Evolutionary conservation across 306 rosid species (phyloP).

Genomic region (Prunus kanzakura): DNA sequence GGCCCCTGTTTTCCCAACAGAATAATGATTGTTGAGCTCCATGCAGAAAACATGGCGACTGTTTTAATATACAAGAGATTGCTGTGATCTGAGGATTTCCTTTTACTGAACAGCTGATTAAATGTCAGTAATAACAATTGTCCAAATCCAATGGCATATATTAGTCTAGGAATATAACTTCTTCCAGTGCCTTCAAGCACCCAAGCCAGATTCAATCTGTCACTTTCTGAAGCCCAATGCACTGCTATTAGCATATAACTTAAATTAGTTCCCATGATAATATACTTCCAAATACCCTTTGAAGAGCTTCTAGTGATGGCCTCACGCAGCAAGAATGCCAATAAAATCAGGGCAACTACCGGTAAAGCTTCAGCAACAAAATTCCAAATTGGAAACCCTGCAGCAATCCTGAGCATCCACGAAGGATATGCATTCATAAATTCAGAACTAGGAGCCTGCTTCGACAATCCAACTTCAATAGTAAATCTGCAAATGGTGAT

Average conservation of each 20-base stretch:
- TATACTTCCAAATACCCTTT: slow-evolving; percentile 52
- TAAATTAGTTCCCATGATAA: slow-evolving; percentile 48
- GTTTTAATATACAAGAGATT: slow-evolving; percentile 47
- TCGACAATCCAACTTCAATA: slow-evolving; percentile 78
- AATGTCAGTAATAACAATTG: slow-evolving; percentile 59
- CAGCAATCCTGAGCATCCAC: slow-evolving; percentile 57
- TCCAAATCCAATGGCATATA: slow-evolving; percentile 67
- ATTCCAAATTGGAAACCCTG: slow-evolving; percentile 53
- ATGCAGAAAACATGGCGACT: slow-evolving; percentile 60
- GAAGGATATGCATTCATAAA: slow-evolving; percentile 58
- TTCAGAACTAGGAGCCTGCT: slow-evolving; percentile 85
- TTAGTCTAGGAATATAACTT: slow-evolving; percentile 59
- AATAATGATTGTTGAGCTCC: slow-evolving; percentile 78
- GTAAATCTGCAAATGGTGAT: slow-evolving; percentile 71
- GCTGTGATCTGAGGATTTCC: slow-evolving; percentile 35
- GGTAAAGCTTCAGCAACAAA: slow-evolving; percentile 61
- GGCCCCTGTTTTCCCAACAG: slow-evolving; percentile 94
- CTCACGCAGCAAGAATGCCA: slow-evolving; percentile 65
- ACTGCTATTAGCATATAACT: slow-evolving; percentile 61
- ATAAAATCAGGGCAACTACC: slow-evolving; percentile 48
- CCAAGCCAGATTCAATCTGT: slow-evolving; percentile 33
- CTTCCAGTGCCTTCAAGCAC: slow-evolving; percentile 47
- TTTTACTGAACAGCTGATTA: slow-evolving; percentile 35
- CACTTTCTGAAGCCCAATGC: slow-evolving; percentile 63
- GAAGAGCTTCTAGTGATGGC: slow-evolving; percentile 32